Base-by-base conservation (phyloP, 306 rosid species). In the Trifolium subterraneum region DNA sequence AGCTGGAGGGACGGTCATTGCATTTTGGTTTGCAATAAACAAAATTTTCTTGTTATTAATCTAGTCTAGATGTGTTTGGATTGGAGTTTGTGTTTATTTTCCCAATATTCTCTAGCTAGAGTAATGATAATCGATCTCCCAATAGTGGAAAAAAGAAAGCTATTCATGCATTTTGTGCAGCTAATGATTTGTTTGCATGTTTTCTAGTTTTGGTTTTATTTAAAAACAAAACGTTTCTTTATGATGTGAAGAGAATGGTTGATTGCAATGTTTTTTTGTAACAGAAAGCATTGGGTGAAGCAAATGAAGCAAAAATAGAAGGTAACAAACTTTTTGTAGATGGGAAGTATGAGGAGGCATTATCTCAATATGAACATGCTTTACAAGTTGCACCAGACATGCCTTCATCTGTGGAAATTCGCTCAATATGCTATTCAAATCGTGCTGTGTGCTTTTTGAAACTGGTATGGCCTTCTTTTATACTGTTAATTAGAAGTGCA, bases 331-430 rank as follows among this genome's bases (percentile, higher is more conserved):
- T 84, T 64, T 94, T 85, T 78, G 85, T 83, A 47, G 82, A 79
- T 33, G 96, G 90, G 31, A 85, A 82, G 68, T 94, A 77, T 78
- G 95, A 90, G 79, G 97, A 91, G 86, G 98, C 98, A 16, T 58
- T 89, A 15, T 74, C 72, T 6, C 80, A 83, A 64, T 91, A 89
- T 72, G 97, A 89, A 72, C 83, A 75, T 68, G 92, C 94, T 48
- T 79, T 93, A 61, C 87, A 87, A 47, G 71, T 79, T 68, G 89
- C 90, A 12, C 89, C 94, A 23, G 94, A 87, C 73, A 80, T 82
- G 84, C 86, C 94, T 70, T 80, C 91, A 10, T 81, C 97, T 18
- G 86, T 79, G 54, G 98, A 91, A 54, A 29, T 93, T 71, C 89
- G 91, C 5, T 91, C 96, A 2, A 84, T 92, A 18, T 93, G 97